Evolutionary conservation across 2,329 filamentous ascomycete genomes (phyloP).

Genomic region (Ascochyta viciae-villosae): DNA sequence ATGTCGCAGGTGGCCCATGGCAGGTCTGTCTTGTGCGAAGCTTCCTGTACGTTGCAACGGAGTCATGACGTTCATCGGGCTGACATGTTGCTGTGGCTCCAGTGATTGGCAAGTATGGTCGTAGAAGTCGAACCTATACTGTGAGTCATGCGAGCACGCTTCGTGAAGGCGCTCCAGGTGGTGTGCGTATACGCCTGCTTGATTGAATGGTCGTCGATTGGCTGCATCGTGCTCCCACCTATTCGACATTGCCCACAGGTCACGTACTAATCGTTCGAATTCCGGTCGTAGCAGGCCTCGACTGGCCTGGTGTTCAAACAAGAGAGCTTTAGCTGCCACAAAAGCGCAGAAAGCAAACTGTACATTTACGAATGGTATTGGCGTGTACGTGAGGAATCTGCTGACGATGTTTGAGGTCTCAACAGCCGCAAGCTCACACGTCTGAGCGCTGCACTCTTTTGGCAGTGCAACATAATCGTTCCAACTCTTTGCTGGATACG

Average conservation of each 20-base stretch:
- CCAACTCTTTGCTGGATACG: slow-evolving; percentile 40
- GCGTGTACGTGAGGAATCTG: slow-evolving; percentile 39
- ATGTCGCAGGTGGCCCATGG: slow-evolving; percentile 12
- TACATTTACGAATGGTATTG: slow-evolving; percentile 43
- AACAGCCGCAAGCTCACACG: slow-evolving; percentile 42
- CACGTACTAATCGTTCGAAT: slow-evolving; percentile 31
- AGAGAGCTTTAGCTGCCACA: slow-evolving; percentile 41
- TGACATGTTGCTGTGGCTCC: slow-evolving; percentile 26
- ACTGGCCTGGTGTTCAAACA: slow-evolving; percentile 36
- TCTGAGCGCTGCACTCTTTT: slow-evolving; percentile 43
- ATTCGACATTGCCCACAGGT: slow-evolving; percentile 39
- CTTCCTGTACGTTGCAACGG: slow-evolving; percentile 20
- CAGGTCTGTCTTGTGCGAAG: slow-evolving; percentile 5
- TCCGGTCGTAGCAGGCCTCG: slow-evolving; percentile 30
- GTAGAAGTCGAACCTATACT: slow-evolving; percentile 41
- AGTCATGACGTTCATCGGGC: slow-evolving; percentile 26
- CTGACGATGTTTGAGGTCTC: slow-evolving; percentile 45
- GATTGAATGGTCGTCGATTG: slow-evolving; percentile 16
- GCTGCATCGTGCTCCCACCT: slow-evolving; percentile 27
- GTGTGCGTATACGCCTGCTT: slow-evolving; percentile 37
- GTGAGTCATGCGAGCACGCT: slow-evolving; percentile 26
- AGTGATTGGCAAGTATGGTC: slow-evolving; percentile 37
- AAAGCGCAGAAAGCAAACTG: slow-evolving; percentile 46
- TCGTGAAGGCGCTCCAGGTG: slow-evolving; percentile 35
- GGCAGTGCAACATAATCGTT: slow-evolving; percentile 42